Conservation (phyloP, 768 basidiomycete species). For the Kwoniella bestiolae region DNA sequence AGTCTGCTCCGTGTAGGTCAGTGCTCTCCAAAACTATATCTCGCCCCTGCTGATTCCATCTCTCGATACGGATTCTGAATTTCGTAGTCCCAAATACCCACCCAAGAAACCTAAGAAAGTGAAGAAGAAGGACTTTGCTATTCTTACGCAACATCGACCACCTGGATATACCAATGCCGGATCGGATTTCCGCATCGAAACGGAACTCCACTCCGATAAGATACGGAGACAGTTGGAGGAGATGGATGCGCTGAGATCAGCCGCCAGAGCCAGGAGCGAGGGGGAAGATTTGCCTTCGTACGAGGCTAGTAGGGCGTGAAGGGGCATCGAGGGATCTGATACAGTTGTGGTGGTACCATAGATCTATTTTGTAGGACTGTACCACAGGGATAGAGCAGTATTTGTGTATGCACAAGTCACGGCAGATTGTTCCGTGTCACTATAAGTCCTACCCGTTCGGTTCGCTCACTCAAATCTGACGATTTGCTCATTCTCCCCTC, state of each 20-base stretch:
- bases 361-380: too few species aligned
- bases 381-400: too few species aligned
- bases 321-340: not conserved
- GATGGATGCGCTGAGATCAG: slow-evolving; percentile 9
- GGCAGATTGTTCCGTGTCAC: not conserved
- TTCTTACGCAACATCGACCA: not conserved
- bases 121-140: slow-evolving; percentile 13
- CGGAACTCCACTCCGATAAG: slow-evolving; percentile 6
- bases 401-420: too few species aligned
- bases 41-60: too few species aligned
- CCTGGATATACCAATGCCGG: slow-evolving; percentile 1
- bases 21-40: not conserved
- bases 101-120: slow-evolving; percentile 3
- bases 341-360: too few species aligned
- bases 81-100: not conserved
- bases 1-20: not conserved
- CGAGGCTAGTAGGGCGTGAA: not conserved
- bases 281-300: slow-evolving; percentile 9
- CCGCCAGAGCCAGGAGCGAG: not conserved
- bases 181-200: not conserved
- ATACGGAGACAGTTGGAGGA: slow-evolving; percentile 16
- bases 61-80: too few species aligned
- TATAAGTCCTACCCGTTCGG: not conserved
- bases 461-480: not conserved
- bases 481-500: too few species aligned